phyloP scores from a whole-genome alignment of 306 rosid species.

The Coriaria nepalensis region DNA sequence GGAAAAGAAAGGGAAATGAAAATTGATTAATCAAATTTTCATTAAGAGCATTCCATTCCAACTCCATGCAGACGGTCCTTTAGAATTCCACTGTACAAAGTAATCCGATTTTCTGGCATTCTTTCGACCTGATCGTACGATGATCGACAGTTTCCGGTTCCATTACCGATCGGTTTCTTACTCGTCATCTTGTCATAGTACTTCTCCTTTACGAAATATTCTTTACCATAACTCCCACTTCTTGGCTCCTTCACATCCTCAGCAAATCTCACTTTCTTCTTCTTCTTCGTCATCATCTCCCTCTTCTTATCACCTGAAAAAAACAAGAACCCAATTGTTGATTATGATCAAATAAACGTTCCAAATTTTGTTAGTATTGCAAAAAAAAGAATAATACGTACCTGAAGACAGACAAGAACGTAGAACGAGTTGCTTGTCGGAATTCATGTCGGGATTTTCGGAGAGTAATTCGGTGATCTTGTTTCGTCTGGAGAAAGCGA shows the following conservation, averaged over 20 bases:
- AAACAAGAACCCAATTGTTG: conserved; percentile 1
- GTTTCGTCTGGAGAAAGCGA: conserved; percentile 25
- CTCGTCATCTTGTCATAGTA: conserved; percentile 13
- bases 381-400: conserved; percentile 4
- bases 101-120: conserved; percentile 30
- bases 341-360: too few species aligned
- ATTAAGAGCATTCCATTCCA: conserved; percentile 23
- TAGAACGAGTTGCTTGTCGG: conserved; percentile 5
- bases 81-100: conserved; percentile 38
- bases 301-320: conserved; percentile 15
- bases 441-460: neutral
- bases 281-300: conserved; percentile 38
- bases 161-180: conserved; percentile 1
- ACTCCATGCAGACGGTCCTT: conserved; percentile 27
- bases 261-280: conserved; percentile 64
- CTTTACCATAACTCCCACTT: conserved; percentile 18
- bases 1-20: neutral
- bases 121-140: neutral
- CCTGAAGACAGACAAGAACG: conserved; percentile 66
- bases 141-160: conserved; percentile 10
- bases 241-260: conserved; percentile 42
- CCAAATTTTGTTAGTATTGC: neutral
- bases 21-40: neutral
- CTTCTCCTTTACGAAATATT: conserved; percentile 16
- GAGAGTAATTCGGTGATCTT: conserved; percentile 1